Evolutionary conservation across 495 filamentous ascomycete species (phyloP), one percentile per base, ranked within the genome.

Genomic region (Hyaloscypha variabilis): DNA sequence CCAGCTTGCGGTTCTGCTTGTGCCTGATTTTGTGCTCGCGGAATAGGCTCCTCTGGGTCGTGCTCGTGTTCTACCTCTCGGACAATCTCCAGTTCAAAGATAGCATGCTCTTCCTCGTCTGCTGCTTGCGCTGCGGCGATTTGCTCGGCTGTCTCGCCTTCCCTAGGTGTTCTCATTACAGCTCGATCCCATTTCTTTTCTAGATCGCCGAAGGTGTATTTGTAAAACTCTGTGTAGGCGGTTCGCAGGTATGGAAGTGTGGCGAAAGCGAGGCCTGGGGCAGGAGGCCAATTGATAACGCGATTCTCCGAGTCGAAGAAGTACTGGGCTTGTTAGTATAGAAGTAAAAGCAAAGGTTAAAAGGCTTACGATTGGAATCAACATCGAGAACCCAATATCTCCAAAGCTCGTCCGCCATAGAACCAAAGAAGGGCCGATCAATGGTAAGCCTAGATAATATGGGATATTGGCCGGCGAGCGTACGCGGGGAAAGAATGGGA

Each of bases 171-270:
- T 29, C 82, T 88, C 57, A 88, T 87, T 3, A 91, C 82, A 65
- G 89, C 87, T 29, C 82, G 78, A 26, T 87, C 80, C 89, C 89
- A 92, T 67, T 79, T 81, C 60, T 77, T 78, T 72, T 90, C 87
- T 56, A 82, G 68, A 19, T 81, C 76, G 23, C 77, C 81, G 71
- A 89, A 88, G 1, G 87, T 24, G 29, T 79, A 76, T 14, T 85
- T 80, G 66, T 89, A 90, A 42, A 87, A 74, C 19, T 79, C 73
- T 59, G 84, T 82, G 73, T 92, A 92, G 26, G 82, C 78, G 24
- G 79, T 78, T 34, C 88, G 84, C 29, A 91, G 65, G 62, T 89
- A 90, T 1, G 89, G 89, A 11, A 92, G 73, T 1, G 83, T 76
- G 2, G 85, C 82, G 64, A 92, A 82, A 8, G 86, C 83, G 75